These are phyloP conservation scores for Aureobasidium uvarum DNA, from an alignment of 2,329 filamentous ascomycete species.

Conservation along the genomic window DNA sequence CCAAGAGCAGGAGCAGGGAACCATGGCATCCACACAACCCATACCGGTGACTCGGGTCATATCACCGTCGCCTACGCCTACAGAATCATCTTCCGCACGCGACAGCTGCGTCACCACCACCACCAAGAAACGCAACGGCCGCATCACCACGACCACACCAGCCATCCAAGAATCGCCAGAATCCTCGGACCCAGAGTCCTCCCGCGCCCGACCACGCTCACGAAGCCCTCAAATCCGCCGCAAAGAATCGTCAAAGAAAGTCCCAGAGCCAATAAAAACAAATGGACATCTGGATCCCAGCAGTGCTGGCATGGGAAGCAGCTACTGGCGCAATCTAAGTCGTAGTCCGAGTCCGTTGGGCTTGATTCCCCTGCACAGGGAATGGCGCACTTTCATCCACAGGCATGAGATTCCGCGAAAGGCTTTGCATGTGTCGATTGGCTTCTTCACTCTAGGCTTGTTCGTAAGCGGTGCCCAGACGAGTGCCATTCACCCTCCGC, in stretches of 20 bases:
- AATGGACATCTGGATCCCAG: conserved; percentile 71
- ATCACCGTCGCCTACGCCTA: conserved; percentile 78
- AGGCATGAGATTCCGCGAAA: conserved; percentile 97
- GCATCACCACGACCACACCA: conserved; percentile 57
- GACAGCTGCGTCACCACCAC: conserved; percentile 66
- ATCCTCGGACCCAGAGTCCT: conserved; percentile 52
- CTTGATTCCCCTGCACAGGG: conserved; percentile 89
- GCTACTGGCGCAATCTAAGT: conserved; percentile 84
- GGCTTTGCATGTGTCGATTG: conserved; percentile 89
- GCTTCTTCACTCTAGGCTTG: conserved; percentile 85
- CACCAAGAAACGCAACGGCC: conserved; percentile 56
- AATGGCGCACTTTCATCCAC: conserved; percentile 84
- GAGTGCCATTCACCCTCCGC: conserved; percentile 73
- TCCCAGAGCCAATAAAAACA: conserved; percentile 26
- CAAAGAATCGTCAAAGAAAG: conserved; percentile 38
- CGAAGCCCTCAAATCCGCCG: conserved; percentile 59
- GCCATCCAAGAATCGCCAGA: conserved; percentile 53
- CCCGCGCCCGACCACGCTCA: conserved; percentile 66
- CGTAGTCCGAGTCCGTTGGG: conserved; percentile 90
- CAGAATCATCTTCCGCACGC: conserved; percentile 52
- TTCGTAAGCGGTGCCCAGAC: conserved; percentile 79
- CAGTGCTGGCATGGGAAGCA: conserved; percentile 65
- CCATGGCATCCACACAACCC: conserved; percentile 50
- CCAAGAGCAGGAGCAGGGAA: conserved; percentile 32
- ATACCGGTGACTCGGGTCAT: conserved; percentile 81